Evolutionary conservation across 1,139 yeast species (phyloP).

Genomic region (Nematodospora anomalae): DNA sequence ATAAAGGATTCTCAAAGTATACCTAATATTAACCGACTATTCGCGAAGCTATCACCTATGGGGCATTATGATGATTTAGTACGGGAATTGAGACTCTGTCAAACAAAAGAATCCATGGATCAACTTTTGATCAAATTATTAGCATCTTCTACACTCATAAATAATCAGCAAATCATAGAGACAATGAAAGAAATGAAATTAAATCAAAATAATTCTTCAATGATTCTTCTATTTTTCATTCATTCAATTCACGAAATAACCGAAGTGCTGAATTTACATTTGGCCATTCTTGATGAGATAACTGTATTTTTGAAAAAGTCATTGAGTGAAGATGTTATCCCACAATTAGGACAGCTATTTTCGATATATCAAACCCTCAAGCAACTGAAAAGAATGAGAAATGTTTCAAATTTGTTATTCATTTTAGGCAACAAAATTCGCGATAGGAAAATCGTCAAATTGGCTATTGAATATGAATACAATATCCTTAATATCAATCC

Average conservation of each 20-base stretch:
- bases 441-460: slow-evolving; percentile 14
- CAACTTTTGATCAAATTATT: slow-evolving; percentile 4
- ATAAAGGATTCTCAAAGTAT: slow-evolving; percentile 12
- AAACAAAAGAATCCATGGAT: background rate
- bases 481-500: slow-evolving; percentile 16
- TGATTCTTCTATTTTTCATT: slow-evolving; percentile 5
- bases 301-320: slow-evolving; percentile 19
- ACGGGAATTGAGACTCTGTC: background rate
- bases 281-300: slow-evolving; percentile 24
- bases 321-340: slow-evolving; percentile 5
- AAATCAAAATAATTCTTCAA: slow-evolving; percentile 3
- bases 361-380: slow-evolving; percentile 19
- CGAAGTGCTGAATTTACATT: slow-evolving; percentile 20
- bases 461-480: slow-evolving; percentile 24
- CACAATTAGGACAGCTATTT: slow-evolving; percentile 14
- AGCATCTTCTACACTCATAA: slow-evolving; percentile 6
- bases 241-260: background rate
- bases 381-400: slow-evolving; percentile 30
- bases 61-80: background rate
- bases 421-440: slow-evolving; percentile 18
- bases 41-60: slow-evolving; percentile 2
- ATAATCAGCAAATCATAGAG: slow-evolving; percentile 6
- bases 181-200: slow-evolving; percentile 4
- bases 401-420: slow-evolving; percentile 27
- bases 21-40: slow-evolving; percentile 2